These are phyloP conservation scores for Amyloporia xantha DNA, from an alignment of 768 basidiomycete species.

Conservation along the genomic window DNA sequence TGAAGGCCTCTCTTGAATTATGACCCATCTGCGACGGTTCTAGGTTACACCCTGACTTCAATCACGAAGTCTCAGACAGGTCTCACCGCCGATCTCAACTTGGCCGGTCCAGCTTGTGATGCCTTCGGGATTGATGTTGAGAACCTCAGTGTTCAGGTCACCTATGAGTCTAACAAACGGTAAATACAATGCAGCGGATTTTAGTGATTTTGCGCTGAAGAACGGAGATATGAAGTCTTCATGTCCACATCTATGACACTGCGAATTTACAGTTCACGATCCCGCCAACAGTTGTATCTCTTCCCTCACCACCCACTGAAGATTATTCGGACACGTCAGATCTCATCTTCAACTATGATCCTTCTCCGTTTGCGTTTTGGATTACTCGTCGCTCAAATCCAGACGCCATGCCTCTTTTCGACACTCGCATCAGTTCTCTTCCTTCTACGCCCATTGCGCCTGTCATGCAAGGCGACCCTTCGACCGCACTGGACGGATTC, in stretches of 20 bases:
- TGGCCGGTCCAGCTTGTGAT: slow-evolving; percentile 54
- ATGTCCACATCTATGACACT: slow-evolving; percentile 62
- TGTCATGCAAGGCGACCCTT: slow-evolving; percentile 42
- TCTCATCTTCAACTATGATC: slow-evolving; percentile 60
- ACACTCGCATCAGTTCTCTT: slow-evolving; percentile 58
- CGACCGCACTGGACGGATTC: slow-evolving; percentile 55
- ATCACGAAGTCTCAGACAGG: slow-evolving; percentile 40
- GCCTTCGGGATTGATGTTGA: slow-evolving; percentile 57
- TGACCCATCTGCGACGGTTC: too few relatives aligned
- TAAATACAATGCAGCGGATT: slow-evolving; percentile 29
- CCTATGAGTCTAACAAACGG: slow-evolving; percentile 48
- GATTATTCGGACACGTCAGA: slow-evolving; percentile 43
- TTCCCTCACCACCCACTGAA: slow-evolving; percentile 30
- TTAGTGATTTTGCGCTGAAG: too few relatives aligned
- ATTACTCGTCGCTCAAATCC: slow-evolving; percentile 62
- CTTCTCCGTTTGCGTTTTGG: slow-evolving; percentile 73
- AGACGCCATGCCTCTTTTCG: slow-evolving; percentile 52
- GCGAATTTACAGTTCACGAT: slow-evolving; percentile 58
- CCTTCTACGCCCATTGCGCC: slow-evolving; percentile 55
- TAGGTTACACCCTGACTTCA: slow-evolving; percentile 49
- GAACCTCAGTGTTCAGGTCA: slow-evolving; percentile 57
- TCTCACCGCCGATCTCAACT: slow-evolving; percentile 45
- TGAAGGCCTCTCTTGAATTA: too few relatives aligned
- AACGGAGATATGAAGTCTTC: slow-evolving; percentile 56
- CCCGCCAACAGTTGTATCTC: slow-evolving; percentile 43